Conservation (phyloP, 2,329 filamentous ascomycete genomes). For the Elsinoe necatrix region DNA sequence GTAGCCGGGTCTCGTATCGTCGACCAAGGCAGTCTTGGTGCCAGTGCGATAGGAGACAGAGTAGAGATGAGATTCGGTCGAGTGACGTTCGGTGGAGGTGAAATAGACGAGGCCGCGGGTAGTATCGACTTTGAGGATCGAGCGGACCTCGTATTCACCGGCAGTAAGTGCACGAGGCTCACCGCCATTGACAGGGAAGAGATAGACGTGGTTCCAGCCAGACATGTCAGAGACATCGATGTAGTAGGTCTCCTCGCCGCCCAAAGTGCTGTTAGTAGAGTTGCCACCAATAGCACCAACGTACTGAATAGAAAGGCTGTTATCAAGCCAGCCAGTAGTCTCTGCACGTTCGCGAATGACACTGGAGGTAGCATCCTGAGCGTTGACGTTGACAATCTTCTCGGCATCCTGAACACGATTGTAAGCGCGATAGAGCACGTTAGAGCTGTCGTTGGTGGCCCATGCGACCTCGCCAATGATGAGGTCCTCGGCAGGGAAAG, state of each 20-base stretch:
- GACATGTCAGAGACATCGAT: slow-evolving; percentile 58
- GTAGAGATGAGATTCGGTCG: slow-evolving; percentile 60
- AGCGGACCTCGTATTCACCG: slow-evolving; percentile 57
- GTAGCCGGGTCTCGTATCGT: slow-evolving; percentile 49
- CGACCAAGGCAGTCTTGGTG: slow-evolving; percentile 51
- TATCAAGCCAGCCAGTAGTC: slow-evolving; percentile 54
- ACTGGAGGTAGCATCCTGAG: slow-evolving; percentile 38
- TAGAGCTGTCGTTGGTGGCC: slow-evolving; percentile 54
- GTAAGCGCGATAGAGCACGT: slow-evolving; percentile 56
- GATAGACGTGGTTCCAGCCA: slow-evolving; percentile 58
- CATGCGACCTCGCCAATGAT: slow-evolving; percentile 61
- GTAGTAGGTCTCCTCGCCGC: slow-evolving; percentile 44
- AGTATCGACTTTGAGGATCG: slow-evolving; percentile 53
- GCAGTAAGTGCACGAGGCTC: slow-evolving; percentile 50
- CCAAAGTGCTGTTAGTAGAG: slow-evolving; percentile 26
- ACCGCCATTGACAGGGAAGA: slow-evolving; percentile 51
- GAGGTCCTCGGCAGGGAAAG: slow-evolving; percentile 52
- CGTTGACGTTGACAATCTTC: slow-evolving; percentile 53
- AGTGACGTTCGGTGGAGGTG: slow-evolving; percentile 56
- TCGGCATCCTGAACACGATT: slow-evolving; percentile 61
- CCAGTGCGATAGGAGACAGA: slow-evolving; percentile 52
- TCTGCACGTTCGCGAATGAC: slow-evolving; percentile 51
- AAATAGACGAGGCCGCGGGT: slow-evolving; percentile 53
- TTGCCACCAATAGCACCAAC: slow-evolving; percentile 39
- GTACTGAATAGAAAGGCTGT: slow-evolving; percentile 48